Conservation (phyloP, 2,329 filamentous ascomycete genomes). For the Alternaria atra region DNA sequence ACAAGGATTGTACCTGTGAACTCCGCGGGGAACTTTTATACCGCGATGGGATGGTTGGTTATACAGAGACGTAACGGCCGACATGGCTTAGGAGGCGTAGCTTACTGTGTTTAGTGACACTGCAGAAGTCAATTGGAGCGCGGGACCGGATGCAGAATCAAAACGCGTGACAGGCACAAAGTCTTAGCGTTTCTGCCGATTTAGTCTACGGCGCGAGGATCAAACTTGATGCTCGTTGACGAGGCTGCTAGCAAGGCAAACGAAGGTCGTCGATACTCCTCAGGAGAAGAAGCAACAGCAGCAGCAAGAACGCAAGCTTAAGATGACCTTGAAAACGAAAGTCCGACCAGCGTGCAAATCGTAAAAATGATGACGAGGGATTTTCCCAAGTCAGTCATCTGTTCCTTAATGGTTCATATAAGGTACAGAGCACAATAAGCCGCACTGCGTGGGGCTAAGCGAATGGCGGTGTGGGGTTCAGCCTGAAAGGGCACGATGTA, state of each 20-base stretch:
- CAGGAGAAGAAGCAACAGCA: slow-evolving; percentile 3
- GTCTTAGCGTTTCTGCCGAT: slow-evolving; percentile 13
- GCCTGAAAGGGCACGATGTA: slow-evolving; percentile 33
- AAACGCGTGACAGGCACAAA: slow-evolving; percentile 20
- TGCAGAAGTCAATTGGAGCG: slow-evolving; percentile 21
- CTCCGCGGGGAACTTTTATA: slow-evolving; percentile 24
- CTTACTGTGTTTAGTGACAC: slow-evolving; percentile 42
- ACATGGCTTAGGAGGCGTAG: slow-evolving; percentile 33
- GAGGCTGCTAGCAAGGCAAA: slow-evolving; percentile 12
- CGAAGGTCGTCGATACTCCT: slow-evolving; percentile 11
- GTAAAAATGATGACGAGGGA: slow-evolving; percentile 12
- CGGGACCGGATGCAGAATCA: slow-evolving; percentile 14
- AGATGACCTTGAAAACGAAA: slow-evolving; percentile 11
- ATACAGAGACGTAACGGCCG: slow-evolving; percentile 30
- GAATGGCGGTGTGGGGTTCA: slow-evolving; percentile 44
- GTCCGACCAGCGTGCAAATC: slow-evolving; percentile 6
- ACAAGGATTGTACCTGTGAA: slow-evolving; percentile 12
- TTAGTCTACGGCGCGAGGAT: slow-evolving; percentile 11
- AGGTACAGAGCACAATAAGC: slow-evolving; percentile 31
- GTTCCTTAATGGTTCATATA: slow-evolving; percentile 34
- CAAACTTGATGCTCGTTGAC: slow-evolving; percentile 9
- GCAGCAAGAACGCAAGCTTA: slow-evolving; percentile 3
- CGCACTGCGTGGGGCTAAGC: slow-evolving; percentile 45
- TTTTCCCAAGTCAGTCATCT: slow-evolving; percentile 16
- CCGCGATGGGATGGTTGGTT: slow-evolving; percentile 33